Evolutionary conservation across 257 asterid genomes (phyloP).

Genomic region (Petunia secreta): DNA sequence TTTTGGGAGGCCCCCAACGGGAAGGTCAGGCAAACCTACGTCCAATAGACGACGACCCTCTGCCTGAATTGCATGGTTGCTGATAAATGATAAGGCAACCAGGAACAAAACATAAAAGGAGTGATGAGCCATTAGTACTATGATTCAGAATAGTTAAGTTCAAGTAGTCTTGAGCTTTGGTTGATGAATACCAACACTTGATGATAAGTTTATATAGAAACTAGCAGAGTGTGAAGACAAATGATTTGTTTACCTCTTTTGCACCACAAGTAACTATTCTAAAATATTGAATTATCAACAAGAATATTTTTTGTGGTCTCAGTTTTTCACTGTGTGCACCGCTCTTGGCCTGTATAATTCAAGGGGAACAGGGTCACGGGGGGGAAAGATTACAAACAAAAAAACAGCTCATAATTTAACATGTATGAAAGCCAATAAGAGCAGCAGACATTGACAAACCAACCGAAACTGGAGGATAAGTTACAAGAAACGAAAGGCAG

Average conservation of each 20-base stretch:
- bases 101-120: not conserved
- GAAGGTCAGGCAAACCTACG: not conserved
- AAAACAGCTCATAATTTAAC: not conserved
- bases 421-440: not conserved
- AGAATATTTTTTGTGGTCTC: not conserved
- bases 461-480: conserved; percentile 15
- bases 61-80: not conserved
- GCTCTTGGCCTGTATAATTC: not conserved
- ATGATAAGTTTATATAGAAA: not conserved
- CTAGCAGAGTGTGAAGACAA: not conserved
- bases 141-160: not conserved
- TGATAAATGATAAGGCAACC: not conserved
- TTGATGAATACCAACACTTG: not conserved
- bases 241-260: not conserved
- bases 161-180: not conserved
- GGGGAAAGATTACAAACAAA: not conserved
- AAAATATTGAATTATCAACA: not conserved
- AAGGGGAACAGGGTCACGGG: not conserved
- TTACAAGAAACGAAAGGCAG: conserved; percentile 5
- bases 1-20: conserved; percentile 11
- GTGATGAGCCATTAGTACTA: not conserved
- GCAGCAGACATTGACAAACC: not conserved
- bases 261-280: not conserved
- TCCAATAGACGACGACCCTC: conserved; percentile 1
- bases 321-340: not conserved